Evolutionary conservation across 192 early-diverging fungal species (phyloP).

Genomic region (Backusella tuberculispora): DNA sequence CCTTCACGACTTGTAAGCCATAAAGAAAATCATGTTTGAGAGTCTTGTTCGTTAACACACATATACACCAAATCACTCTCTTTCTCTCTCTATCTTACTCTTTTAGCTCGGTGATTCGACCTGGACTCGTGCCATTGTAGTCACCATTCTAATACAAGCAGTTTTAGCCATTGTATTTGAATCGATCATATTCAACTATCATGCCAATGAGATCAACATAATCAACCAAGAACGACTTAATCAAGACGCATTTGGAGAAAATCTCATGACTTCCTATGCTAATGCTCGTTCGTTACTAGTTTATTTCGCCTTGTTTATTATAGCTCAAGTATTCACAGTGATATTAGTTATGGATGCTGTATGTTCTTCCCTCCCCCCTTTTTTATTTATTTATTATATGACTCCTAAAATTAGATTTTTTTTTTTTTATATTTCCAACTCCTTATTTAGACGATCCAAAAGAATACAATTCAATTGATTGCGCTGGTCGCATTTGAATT

Average conservation of each 20-base stretch:
- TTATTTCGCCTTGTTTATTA: conserved; percentile 88
- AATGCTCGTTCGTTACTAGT: conserved; percentile 66
- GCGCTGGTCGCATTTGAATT: conserved; percentile 72
- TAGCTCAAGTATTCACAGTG: conserved; percentile 84
- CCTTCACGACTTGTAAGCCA: conserved; percentile 4
- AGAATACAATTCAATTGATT: conserved; percentile 94
- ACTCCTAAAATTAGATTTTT: background rate
- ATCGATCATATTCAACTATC: conserved; percentile 37
- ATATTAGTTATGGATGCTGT: conserved; percentile 86
- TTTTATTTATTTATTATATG: background rate
- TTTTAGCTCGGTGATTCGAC: conserved; percentile 45
- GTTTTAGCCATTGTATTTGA: conserved; percentile 44
- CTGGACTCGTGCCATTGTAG: conserved; percentile 43
- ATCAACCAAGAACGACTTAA: conserved; percentile 34
- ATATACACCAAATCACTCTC: background rate
- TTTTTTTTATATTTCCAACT: background rate
- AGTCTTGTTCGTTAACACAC: background rate
- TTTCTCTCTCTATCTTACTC: conserved; percentile 10
- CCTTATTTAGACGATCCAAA: conserved; percentile 68
- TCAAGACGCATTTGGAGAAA: conserved; percentile 25
- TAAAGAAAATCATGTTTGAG: background rate
- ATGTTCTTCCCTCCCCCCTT: conserved; percentile 17
- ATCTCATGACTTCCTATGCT: conserved; percentile 39
- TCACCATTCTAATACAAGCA: conserved; percentile 34
- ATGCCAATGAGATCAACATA: conserved; percentile 32